Base-by-base conservation (phyloP, 108 stramenopile genomes). In the Epithemia pelagica region DNA sequence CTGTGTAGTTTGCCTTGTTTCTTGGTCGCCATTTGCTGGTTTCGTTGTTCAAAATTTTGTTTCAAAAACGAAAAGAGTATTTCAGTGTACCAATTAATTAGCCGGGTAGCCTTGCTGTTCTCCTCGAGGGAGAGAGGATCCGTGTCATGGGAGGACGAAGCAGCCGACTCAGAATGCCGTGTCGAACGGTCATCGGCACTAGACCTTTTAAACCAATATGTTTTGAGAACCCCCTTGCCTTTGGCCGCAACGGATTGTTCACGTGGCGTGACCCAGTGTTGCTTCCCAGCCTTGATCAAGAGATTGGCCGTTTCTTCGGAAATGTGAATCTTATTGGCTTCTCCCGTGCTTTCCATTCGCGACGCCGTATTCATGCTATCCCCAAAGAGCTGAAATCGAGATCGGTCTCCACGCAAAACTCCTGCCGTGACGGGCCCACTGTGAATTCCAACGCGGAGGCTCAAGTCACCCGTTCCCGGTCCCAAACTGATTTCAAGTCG, bases 391-490 rank as follows among this genome's bases (percentile, higher is more conserved):
- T 62, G 61, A 25, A 83, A 86, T n/a, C 82, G 74, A 21, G 80
- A 74, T 30, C 77, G 81, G 15, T 73, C 72, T 55, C 85, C 82
- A 1, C 85, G 74, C 51, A 86, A 32, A 18, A 86, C 80, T 0
- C 85, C 85, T 2, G 85, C 85, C 20, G 80, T 83, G 19, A 76
- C 80, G 8, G 62, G 62, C 23, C 62, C 62, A 33, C 37, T 51
- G 20, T 63, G 62, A 32, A 63, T 30, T 8, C 62, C 62, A 24
- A 33, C 25, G 15, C 62, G 62, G 23, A 63, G n/a, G 20, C 30
- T 32, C 29, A 63, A 32, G 21, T 63, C 62, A 1, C 62, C 62
- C 20, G 62, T 63, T 20, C 37, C 62, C 21, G 62, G 62, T 23
- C 62, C 62, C 20, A 63, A 25, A 15, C 23, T 63, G 1, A 51